phyloP scores from a whole-genome alignment of 2,329 filamentous ascomycete species.

The Claviceps capensis region DNA sequence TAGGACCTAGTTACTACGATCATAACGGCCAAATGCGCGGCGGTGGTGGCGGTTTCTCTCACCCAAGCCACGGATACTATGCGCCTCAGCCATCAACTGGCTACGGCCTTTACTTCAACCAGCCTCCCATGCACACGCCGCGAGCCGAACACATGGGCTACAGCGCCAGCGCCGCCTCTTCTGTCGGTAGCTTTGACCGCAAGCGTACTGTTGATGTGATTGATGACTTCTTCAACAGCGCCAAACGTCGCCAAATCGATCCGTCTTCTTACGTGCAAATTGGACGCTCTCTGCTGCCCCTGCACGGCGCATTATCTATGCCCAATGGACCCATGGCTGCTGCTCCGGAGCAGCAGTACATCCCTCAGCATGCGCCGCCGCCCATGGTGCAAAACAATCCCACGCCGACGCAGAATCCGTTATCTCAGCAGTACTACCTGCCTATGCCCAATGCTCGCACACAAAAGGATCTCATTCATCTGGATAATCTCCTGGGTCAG shows the following conservation, averaged over 20 bases:
- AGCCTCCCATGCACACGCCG: constrained; percentile 39
- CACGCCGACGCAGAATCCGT: constrained; percentile 42
- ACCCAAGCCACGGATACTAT: constrained; percentile 46
- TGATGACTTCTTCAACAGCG: constrained; percentile 86
- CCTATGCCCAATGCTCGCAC: constrained; percentile 79
- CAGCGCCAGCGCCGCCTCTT: constrained; percentile 25
- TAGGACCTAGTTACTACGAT: constrained; percentile 49
- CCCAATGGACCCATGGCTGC: constrained; percentile 34
- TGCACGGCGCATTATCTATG: constrained; percentile 58
- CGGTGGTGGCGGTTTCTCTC: constrained; percentile 38
- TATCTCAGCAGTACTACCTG: constrained; percentile 67
- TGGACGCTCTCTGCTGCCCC: constrained; percentile 71
- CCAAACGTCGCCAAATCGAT: constrained; percentile 85
- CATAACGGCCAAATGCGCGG: constrained; percentile 50
- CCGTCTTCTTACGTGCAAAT: constrained; percentile 83
- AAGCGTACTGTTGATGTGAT: constrained; percentile 80
- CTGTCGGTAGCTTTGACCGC: constrained; percentile 46
- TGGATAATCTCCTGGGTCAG: constrained; percentile 89
- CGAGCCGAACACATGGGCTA: constrained; percentile 52
- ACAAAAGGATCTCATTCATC: constrained; percentile 85
- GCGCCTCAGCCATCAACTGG: constrained; percentile 38
- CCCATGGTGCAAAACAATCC: constrained; percentile 39
- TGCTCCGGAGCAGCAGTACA: constrained; percentile 35
- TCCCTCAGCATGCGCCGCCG: constrained; percentile 27
- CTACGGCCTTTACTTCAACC: constrained; percentile 69